Percentiles rank a stretch among this genome's conserved stretches.
Conservation (phyloP, 768 basidiomycete genomes). For the Asterophora lycoperdoides region DNA sequence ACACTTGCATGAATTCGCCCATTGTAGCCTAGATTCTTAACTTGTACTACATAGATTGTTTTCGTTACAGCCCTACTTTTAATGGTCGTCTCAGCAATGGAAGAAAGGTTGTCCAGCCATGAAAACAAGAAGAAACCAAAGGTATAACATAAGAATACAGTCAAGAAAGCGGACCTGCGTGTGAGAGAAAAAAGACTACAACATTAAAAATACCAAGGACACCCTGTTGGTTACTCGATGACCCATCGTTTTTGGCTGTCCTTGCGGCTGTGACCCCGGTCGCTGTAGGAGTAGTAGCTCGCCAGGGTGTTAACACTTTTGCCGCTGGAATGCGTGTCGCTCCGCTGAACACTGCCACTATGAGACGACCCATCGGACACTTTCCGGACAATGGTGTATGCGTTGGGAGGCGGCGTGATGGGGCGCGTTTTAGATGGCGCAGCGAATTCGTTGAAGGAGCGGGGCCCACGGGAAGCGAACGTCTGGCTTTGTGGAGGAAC, state of each 20-base stretch:
- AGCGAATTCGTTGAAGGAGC: constrained; percentile 41
- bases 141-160: neutral
- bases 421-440: constrained; percentile 37
- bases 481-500: constrained; percentile 34
- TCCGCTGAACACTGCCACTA: constrained; percentile 27
- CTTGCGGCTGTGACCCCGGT: constrained; percentile 28
- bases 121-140: neutral
- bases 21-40: constrained; percentile 6
- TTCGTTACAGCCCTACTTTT: constrained; percentile 1
- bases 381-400: constrained; percentile 29
- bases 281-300: constrained; percentile 30
- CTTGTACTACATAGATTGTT: constrained; percentile 2
- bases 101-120: constrained; percentile 1
- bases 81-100: neutral
- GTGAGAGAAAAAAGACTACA: neutral
- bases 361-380: constrained; percentile 29
- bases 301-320: constrained; percentile 35
- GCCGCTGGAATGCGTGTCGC: constrained; percentile 36
- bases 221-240: constrained; percentile 42
- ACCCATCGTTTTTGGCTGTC: constrained; percentile 47
- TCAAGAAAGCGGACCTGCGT: constrained; percentile 5
- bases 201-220: neutral
- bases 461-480: constrained; percentile 41
- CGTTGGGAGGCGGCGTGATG: constrained; percentile 30
- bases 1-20: neutral